These are phyloP conservation scores for Spathaspora sp. DNA, from an alignment of 1,139 yeast species.

Conservation along the genomic window DNA sequence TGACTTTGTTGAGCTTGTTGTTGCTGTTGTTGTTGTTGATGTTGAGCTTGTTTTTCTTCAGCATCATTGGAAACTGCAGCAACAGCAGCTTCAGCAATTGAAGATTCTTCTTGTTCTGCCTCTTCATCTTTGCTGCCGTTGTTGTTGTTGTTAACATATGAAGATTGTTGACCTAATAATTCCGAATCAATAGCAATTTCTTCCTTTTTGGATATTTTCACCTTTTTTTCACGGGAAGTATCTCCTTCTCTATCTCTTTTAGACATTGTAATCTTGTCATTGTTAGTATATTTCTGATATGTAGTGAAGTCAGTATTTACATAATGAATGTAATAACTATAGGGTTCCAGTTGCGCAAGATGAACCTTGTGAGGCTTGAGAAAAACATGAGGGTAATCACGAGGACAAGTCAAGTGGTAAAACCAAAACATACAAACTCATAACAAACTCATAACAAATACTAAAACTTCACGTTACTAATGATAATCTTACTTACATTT, in stretches of 20 bases:
- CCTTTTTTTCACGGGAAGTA: conserved; percentile 25
- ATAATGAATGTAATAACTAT: too few species aligned
- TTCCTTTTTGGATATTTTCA: conserved; percentile 26
- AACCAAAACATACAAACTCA: not conserved
- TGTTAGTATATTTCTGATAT: not conserved
- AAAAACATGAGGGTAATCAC: not conserved
- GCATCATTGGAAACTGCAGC: conserved; percentile 24
- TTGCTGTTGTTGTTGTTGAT: conserved; percentile 14
- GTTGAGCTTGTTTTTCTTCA: conserved; percentile 5
- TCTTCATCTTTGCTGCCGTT: too few species aligned
- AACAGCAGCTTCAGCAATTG: conserved; percentile 29
- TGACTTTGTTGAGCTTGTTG: conserved; percentile 21
- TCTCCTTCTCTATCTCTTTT: conserved; percentile 30
- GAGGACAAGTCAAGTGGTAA: not conserved
- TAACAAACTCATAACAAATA: not conserved
- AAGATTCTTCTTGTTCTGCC: conserved; percentile 15
- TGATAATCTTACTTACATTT: not conserved
- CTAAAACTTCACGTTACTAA: not conserved
- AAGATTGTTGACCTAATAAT: conserved; percentile 45
- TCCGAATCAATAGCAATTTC: conserved; percentile 49
- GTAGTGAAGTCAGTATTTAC: too few species aligned
- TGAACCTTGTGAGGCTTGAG: too few species aligned
- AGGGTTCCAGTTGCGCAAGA: too few species aligned
- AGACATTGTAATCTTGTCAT: conserved; percentile 17
- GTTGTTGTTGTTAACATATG: conserved; percentile 20